A percentile compares a stretch with the other conserved stretches of the same genome.
These are phyloP conservation scores for Penicillium sp. DNA, from an alignment of 2,329 filamentous ascomycete species.

Conservation along the genomic window DNA sequence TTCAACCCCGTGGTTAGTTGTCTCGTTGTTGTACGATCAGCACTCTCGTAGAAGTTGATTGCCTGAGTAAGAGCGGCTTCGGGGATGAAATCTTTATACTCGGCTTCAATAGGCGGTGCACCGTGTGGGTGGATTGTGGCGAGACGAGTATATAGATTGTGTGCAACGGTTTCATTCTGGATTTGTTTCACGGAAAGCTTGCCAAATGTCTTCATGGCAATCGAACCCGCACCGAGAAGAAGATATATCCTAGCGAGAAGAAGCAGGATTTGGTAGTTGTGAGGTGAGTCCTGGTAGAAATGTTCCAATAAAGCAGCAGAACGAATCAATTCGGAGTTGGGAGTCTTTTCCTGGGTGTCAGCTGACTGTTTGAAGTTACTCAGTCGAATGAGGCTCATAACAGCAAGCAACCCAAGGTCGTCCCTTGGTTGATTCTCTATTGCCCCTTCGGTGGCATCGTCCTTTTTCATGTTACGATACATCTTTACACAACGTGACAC, in stretches of 20 bases:
- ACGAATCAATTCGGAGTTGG: slow-evolving; percentile 32
- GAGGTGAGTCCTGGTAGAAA: slow-evolving; percentile 39
- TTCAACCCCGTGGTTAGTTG: slow-evolving; percentile 37
- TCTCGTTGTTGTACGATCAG: slow-evolving; percentile 34
- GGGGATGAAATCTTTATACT: slow-evolving; percentile 41
- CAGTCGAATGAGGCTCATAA: slow-evolving; percentile 37
- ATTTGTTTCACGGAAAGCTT: slow-evolving; percentile 47
- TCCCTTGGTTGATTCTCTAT: slow-evolving; percentile 44
- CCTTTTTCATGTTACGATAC: slow-evolving; percentile 27
- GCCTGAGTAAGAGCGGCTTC: slow-evolving; percentile 38
- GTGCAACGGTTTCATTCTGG: slow-evolving; percentile 46
- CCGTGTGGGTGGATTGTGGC: slow-evolving; percentile 45
- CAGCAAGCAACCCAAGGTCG: slow-evolving; percentile 41
- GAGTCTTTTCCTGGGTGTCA: slow-evolving; percentile 16
- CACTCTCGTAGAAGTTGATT: slow-evolving; percentile 39
- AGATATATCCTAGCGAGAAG: slow-evolving; percentile 43
- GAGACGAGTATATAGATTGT: slow-evolving; percentile 46
- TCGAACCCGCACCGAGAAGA: slow-evolving; percentile 42
- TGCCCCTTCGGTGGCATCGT: slow-evolving; percentile 25
- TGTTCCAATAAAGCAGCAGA: slow-evolving; percentile 37
- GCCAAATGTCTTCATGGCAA: slow-evolving; percentile 44
- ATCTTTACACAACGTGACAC: slow-evolving; percentile 35
- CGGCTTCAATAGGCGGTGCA: slow-evolving; percentile 36
- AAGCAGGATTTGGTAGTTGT: slow-evolving; percentile 45
- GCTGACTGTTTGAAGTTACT: slow-evolving; percentile 19